phyloP scores from a whole-genome alignment of 2,329 filamentous ascomycete genomes.

The Elsinoe perseae region DNA sequence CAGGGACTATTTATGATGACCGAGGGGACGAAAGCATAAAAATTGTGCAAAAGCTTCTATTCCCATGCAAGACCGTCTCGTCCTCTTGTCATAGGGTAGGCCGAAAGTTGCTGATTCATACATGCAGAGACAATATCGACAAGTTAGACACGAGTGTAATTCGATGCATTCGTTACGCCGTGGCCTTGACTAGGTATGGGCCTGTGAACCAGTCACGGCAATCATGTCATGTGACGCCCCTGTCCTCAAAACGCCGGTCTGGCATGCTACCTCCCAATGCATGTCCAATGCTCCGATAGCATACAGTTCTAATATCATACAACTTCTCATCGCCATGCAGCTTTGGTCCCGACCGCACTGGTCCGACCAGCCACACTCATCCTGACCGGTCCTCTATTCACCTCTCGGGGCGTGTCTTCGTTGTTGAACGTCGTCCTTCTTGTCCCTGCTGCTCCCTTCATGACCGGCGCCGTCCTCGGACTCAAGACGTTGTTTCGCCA shows the following conservation, averaged over 20 bases:
- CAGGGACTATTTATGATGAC: background rate
- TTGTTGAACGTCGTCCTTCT: slow-evolving; percentile 27
- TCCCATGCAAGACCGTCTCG: too few relatives aligned
- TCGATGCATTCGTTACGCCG: slow-evolving; percentile 2
- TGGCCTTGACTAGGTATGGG: background rate
- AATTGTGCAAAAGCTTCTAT: background rate
- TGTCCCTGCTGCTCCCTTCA: slow-evolving; percentile 43
- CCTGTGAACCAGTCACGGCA: slow-evolving; percentile 8
- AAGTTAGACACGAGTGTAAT: background rate
- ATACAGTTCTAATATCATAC: slow-evolving; percentile 11
- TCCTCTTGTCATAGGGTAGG: too few relatives aligned
- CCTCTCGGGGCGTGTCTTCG: slow-evolving; percentile 17
- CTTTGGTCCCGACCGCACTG: slow-evolving; percentile 16
- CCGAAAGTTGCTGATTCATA: too few relatives aligned
- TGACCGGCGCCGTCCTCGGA: slow-evolving; percentile 51
- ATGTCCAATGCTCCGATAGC: background rate
- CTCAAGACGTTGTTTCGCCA: slow-evolving; percentile 48
- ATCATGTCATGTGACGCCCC: background rate
- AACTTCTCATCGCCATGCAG: slow-evolving; percentile 19
- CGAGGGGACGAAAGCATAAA: background rate
- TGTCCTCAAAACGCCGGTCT: background rate
- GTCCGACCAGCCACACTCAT: slow-evolving; percentile 18
- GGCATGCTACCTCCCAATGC: background rate
- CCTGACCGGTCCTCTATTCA: slow-evolving; percentile 7
- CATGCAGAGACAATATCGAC: background rate